phyloP scores from a whole-genome alignment of 2,329 filamentous ascomycete species.

The Chrysoporthe cubensis region DNA sequence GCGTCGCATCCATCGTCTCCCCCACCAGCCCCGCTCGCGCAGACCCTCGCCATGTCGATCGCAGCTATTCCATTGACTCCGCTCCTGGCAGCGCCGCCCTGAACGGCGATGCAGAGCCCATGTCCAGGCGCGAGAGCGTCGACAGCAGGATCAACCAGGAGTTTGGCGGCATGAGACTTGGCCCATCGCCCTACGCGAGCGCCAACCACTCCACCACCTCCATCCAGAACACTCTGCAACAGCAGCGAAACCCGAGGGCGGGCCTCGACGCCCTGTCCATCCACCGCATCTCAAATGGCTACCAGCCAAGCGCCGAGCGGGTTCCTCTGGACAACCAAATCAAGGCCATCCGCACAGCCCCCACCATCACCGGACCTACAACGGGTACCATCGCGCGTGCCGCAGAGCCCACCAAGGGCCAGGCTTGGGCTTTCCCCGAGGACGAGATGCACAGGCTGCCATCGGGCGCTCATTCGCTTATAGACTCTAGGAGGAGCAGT shows the following conservation, averaged over 20 bases:
- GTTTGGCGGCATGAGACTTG: slow-evolving; percentile 71
- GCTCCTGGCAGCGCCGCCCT: slow-evolving; percentile 39
- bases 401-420: slow-evolving; percentile 79
- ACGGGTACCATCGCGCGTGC: slow-evolving; percentile 69
- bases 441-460: slow-evolving; percentile 62
- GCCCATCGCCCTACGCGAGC: slow-evolving; percentile 73
- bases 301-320: slow-evolving; percentile 63
- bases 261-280: slow-evolving; percentile 56
- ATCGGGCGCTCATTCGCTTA: slow-evolving; percentile 53
- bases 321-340: slow-evolving; percentile 53
- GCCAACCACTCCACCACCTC: slow-evolving; percentile 78
- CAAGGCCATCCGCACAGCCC: slow-evolving; percentile 67
- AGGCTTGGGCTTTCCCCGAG: slow-evolving; percentile 83
- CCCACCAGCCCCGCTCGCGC: slow-evolving; percentile 54
- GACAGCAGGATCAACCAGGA: slow-evolving; percentile 77
- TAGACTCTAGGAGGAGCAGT: slow-evolving; percentile 74
- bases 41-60: slow-evolving; percentile 50
- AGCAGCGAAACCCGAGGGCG: slow-evolving; percentile 64
- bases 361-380: slow-evolving; percentile 74
- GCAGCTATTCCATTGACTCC: slow-evolving; percentile 47
- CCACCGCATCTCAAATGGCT: slow-evolving; percentile 67
- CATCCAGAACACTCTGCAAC: slow-evolving; percentile 71
- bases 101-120: slow-evolving; percentile 43
- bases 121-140: slow-evolving; percentile 75
- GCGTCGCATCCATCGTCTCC: slow-evolving; percentile 68